Base-by-base conservation (phyloP, 805 yeast species). In the Ogataea degrootiae region DNA sequence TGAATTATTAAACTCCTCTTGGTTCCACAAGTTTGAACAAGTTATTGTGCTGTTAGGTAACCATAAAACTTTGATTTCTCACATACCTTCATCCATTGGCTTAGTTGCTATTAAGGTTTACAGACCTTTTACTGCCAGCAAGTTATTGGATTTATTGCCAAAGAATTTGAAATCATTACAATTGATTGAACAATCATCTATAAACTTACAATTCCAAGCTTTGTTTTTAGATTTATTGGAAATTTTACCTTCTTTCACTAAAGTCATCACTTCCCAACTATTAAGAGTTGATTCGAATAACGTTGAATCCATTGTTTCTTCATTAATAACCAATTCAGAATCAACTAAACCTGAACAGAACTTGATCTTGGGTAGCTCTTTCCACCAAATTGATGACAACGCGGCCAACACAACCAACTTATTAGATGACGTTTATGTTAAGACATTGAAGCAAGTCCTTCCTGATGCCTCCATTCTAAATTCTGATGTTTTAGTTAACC, bases 191-290 rank as follows among this genome's bases (percentile, higher is more conserved):
- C 96, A 90, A 68, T 72, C 85, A 38, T 66, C 75, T 47, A 65
- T 45, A 44, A 66, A 37, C 44, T 48, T 66, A 34, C 62, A 69
- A 42, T 65, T 68, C 44, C 69, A 65, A 54, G 51, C 66, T 4
- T 71, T 90, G 38, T 72, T 85, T 55, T 76, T 90, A 54, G 96
- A 90, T 60, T 79, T 89, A 55, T 79, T 90, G 64, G 76, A 80
- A 43, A 79, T 80, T 43, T 70, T 76, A 67, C 62, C 72, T 56
- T 49, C 69, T 43, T 62, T 85, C 51, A 63, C 68, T 54, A 64
- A 72, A 60, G 69, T 90, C 16, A 77, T 85, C 42, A 73, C 84
- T 19, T 72, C 78, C 60, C 85, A 82, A 49, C 65, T 76, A 43
- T 76, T 79, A 31, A 48, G 63, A 19, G 68, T 76, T 40, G 68